Percentiles rank a stretch among this genome's conserved stretches.
phyloP scores from a whole-genome alignment of 1,139 yeast species.

The Diutina siamensis region DNA sequence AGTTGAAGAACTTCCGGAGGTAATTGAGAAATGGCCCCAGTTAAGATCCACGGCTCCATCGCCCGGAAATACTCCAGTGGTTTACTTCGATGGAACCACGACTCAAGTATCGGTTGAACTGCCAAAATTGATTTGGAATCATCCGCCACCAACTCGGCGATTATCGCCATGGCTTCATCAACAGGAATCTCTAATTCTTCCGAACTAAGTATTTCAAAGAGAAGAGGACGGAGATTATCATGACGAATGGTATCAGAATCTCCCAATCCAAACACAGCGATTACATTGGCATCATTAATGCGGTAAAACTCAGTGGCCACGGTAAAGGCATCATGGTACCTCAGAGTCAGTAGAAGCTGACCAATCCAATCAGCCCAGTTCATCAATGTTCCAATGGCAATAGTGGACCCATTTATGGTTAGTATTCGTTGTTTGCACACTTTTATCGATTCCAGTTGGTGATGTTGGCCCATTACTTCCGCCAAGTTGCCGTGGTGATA shows the following conservation, averaged over 20 bases:
- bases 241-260: not conserved
- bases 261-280: not conserved
- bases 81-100: not conserved
- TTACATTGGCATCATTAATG: not conserved
- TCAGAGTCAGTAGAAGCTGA: not conserved
- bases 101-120: not conserved
- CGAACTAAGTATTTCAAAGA: not conserved
- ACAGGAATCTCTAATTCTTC: not conserved
- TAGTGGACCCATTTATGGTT: not conserved
- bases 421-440: conserved; percentile 1
- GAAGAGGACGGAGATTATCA: not conserved
- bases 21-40: conserved; percentile 32
- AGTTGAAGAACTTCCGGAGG: conserved; percentile 54
- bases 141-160: not conserved
- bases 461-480: not conserved
- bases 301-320: not conserved
- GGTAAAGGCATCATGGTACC: conserved; percentile 2
- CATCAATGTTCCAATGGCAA: not conserved
- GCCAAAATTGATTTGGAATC: not conserved
- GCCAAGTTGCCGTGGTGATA: not conserved
- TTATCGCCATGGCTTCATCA: not conserved
- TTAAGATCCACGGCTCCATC: conserved; percentile 40
- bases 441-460: not conserved
- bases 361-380: conserved; percentile 6
- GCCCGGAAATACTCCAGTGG: conserved; percentile 32